A percentile compares a stretch with the other conserved stretches of the same genome.
phyloP scores from a whole-genome alignment of 2,329 filamentous ascomycete genomes.

The Neofusicoccum umdonicola region DNA sequence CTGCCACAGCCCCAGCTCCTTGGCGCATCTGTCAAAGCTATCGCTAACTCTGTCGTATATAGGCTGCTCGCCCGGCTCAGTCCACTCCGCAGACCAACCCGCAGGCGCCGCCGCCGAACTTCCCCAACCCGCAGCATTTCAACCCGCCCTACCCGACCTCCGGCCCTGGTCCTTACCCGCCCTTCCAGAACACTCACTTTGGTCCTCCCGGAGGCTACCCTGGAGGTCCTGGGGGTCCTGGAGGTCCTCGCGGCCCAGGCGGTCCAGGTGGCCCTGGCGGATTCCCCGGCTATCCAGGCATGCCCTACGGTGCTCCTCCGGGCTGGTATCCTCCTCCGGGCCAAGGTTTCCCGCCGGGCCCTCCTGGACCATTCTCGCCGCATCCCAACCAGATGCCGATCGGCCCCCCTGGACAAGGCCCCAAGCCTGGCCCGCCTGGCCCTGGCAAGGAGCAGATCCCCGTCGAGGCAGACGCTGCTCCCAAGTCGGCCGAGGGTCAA shows the following conservation, averaged over 20 bases:
- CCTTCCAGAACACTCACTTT: slow-evolving; percentile 49
- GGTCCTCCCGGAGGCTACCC: slow-evolving; percentile 48
- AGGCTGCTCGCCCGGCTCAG: slow-evolving; percentile 18
- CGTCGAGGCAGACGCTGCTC: slow-evolving; percentile 46
- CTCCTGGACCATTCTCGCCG: slow-evolving; percentile 62
- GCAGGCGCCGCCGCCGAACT: slow-evolving; percentile 38
- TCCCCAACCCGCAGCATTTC: slow-evolving; percentile 23
- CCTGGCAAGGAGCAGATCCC: slow-evolving; percentile 31
- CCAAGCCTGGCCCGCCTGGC: slow-evolving; percentile 28
- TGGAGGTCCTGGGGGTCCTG: slow-evolving; percentile 24
- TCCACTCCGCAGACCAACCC: slow-evolving; percentile 29
- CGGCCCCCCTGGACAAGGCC: slow-evolving; percentile 52
- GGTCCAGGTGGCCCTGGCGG: slow-evolving; percentile 38
- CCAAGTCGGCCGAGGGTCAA: slow-evolving; percentile 49
- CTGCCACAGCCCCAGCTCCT: not conserved
- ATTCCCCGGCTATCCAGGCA: slow-evolving; percentile 66
- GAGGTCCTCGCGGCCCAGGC: slow-evolving; percentile 32
- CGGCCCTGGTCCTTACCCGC: slow-evolving; percentile 41
- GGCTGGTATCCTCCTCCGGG: slow-evolving; percentile 77
- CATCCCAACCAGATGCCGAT: slow-evolving; percentile 57
- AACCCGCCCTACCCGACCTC: slow-evolving; percentile 17
- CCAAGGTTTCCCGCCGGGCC: slow-evolving; percentile 67
- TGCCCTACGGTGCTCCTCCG: slow-evolving; percentile 74
- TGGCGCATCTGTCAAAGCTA: not conserved
- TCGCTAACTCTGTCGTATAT: slow-evolving; percentile 5